Conservation (phyloP, 2,329 filamentous ascomycete genomes). For the Tympanopsis confertula region DNA sequence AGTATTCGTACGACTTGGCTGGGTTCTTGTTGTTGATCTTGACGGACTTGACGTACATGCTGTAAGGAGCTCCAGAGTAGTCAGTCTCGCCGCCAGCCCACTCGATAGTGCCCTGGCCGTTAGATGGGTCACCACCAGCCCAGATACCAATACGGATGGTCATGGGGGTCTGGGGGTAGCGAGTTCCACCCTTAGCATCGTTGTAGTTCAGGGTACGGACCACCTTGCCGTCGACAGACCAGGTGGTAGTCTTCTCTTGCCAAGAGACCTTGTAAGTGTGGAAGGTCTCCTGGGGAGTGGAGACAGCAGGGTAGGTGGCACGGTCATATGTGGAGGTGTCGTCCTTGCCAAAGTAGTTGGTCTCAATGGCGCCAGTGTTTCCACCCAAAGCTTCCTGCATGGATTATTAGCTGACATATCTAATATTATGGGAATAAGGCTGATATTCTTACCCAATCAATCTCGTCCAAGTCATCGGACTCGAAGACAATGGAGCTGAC, state of each 20-base stretch:
- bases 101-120: conserved; percentile 44
- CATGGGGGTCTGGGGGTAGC: conserved; percentile 70
- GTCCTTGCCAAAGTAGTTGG: conserved; percentile 74
- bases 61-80: conserved; percentile 55
- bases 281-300: conserved; percentile 44
- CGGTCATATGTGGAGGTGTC: conserved; percentile 51
- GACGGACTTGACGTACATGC: conserved; percentile 59
- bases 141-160: conserved; percentile 57
- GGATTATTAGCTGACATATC: background rate
- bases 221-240: conserved; percentile 56
- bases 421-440: background rate
- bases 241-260: conserved; percentile 56
- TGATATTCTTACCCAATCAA: conserved; percentile 46
- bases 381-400: conserved; percentile 62
- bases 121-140: conserved; percentile 45
- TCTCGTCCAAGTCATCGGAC: conserved; percentile 74
- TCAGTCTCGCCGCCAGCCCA: conserved; percentile 64
- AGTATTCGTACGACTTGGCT: conserved; percentile 54
- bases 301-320: conserved; percentile 40
- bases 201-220: conserved; percentile 51
- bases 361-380: conserved; percentile 49
- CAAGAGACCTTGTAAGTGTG: conserved; percentile 71
- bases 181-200: conserved; percentile 48
- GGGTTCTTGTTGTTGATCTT: conserved; percentile 44
- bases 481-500: conserved; percentile 75